These are phyloP conservation scores for Chrysochromulina tobinii DNA, from an alignment of 78 protist species.

Conservation along the genomic window DNA sequence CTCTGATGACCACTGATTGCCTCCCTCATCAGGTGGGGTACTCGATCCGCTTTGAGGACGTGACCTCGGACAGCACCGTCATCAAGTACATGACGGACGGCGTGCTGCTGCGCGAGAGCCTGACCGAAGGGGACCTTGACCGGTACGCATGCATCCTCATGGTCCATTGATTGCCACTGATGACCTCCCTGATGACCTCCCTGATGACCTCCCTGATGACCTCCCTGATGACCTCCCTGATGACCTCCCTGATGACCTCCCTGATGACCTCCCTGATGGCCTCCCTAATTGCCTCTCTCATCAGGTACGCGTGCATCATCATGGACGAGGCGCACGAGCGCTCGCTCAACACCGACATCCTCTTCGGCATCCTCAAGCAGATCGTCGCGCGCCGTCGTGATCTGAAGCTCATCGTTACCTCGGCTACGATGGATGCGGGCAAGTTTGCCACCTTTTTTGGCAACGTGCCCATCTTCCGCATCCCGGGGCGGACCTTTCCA, in stretches of 20 bases:
- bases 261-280: no score
- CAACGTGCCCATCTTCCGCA: constrained; percentile 78
- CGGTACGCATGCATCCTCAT: background rate
- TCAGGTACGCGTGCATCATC: background rate
- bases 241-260: no score
- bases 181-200: no score
- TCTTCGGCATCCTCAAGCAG: constrained; percentile 80
- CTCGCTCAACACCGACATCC: constrained; percentile 92
- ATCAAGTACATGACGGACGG: constrained; percentile 75
- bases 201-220: no score
- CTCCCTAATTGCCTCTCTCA: no score
- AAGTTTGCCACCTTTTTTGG: constrained; percentile 86
- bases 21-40: constrained; percentile 68
- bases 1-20: background rate
- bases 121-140: constrained; percentile 33
- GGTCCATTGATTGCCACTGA: no score
- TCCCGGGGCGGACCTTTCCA: constrained; percentile 98
- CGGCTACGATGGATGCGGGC: constrained; percentile 98
- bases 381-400: constrained; percentile 77
- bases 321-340: constrained; percentile 88
- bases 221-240: no score
- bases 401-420: constrained; percentile 96
- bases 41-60: constrained; percentile 77
- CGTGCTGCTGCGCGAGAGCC: constrained; percentile 70
- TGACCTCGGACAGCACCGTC: background rate